phyloP scores from a whole-genome alignment of 768 basidiomycete species.

The Pleurotus salmoneostramineus region DNA sequence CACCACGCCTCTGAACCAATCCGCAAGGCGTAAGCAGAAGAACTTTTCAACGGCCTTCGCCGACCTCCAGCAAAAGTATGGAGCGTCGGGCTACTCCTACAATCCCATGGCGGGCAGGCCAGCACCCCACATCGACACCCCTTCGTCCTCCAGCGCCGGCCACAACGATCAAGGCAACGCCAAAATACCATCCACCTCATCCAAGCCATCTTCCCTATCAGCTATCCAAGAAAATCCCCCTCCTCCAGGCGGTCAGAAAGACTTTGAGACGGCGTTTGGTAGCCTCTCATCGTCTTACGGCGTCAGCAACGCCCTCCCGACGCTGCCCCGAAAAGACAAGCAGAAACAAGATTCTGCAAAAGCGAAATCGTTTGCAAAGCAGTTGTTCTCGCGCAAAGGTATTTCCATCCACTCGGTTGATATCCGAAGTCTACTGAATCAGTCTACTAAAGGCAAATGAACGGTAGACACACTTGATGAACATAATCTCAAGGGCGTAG shows the following conservation, averaged over 20 bases:
- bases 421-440: not conserved
- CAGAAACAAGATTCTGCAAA: not conserved
- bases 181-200: not conserved
- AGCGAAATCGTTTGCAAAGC: not conserved
- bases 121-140: not conserved
- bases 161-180: not conserved
- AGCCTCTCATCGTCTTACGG: conserved; percentile 5
- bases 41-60: not conserved
- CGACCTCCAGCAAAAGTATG: conserved; percentile 1
- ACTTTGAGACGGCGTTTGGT: conserved; percentile 6
- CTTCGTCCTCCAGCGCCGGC: not conserved
- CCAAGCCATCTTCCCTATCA: conserved; percentile 5
- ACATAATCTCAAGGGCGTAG: not conserved
- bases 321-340: conserved; percentile 2
- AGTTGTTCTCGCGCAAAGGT: conserved; percentile 2
- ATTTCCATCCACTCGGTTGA: not conserved
- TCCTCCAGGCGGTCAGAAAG: not conserved
- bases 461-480: not conserved
- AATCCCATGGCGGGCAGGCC: not conserved
- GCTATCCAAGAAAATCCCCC: not conserved
- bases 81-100: not conserved
- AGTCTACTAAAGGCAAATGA: not conserved
- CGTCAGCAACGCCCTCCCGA: not conserved
- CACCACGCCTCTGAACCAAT: conserved; percentile 11
- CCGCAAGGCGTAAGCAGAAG: not conserved